phyloP scores from a whole-genome alignment of 495 filamentous ascomycete genomes.

The Cercophora sp. region DNA sequence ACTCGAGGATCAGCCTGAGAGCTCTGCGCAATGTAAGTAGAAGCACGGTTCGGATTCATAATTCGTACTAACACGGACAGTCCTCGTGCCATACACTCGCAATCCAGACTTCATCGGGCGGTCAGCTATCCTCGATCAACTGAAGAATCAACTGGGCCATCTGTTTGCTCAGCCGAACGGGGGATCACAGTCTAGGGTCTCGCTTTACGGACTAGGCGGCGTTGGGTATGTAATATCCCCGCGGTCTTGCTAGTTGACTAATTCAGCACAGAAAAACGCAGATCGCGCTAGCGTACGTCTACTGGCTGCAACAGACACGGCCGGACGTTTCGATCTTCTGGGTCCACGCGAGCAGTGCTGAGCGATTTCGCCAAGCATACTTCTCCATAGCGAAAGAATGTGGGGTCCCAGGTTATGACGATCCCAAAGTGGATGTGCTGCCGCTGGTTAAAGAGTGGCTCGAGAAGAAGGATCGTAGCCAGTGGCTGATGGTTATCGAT shows the following conservation, averaged over 20 bases:
- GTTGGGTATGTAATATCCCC: conserved; percentile 37
- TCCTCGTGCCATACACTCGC: conserved; percentile 19
- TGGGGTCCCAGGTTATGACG: conserved; percentile 26
- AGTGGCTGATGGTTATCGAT: conserved; percentile 51
- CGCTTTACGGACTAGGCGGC: conserved; percentile 45
- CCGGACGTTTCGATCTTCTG: conserved; percentile 43
- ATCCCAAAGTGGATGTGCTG: conserved; percentile 32
- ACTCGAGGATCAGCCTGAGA: neutral
- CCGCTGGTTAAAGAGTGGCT: conserved; percentile 38
- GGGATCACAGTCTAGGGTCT: conserved; percentile 18
- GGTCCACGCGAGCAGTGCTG: conserved; percentile 39
- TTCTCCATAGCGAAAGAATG: conserved; percentile 36
- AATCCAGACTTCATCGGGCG: conserved; percentile 44
- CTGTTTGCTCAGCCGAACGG: neutral
- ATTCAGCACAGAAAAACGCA: conserved; percentile 45
- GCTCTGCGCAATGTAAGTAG: neutral
- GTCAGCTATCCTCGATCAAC: conserved; percentile 29
- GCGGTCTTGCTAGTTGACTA: neutral
- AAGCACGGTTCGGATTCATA: too few relatives aligned
- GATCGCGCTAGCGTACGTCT: conserved; percentile 49
- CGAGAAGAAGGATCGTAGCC: conserved; percentile 25
- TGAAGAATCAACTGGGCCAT: conserved; percentile 22
- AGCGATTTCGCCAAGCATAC: conserved; percentile 42
- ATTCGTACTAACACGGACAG: neutral
- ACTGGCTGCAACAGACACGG: conserved; percentile 31